Percentiles rank a stretch among this genome's conserved stretches.
Evolutionary conservation across 1,284 basidiomycete genomes (phyloP).

Genomic region (Wallemia mellicola): DNA sequence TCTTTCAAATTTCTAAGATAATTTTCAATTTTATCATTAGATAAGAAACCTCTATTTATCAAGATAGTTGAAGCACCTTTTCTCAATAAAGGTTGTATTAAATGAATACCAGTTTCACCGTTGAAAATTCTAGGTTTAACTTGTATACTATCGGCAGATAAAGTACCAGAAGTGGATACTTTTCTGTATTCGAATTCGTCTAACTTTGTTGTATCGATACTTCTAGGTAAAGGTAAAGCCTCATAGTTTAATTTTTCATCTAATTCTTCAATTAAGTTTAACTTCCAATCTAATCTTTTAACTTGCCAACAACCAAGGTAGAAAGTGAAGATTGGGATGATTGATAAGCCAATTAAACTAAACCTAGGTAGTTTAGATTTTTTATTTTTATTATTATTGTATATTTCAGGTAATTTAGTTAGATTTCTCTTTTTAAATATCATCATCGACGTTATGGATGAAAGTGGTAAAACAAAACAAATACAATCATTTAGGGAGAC

Average conservation of each 20-base stretch:
- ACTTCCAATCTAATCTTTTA: conserved; percentile 32
- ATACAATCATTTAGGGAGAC: not conserved
- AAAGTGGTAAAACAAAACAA: not conserved
- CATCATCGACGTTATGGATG: too few species aligned
- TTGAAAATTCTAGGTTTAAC: conserved; percentile 63
- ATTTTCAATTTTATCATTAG: conserved; percentile 12
- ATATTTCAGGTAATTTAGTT: too few species aligned
- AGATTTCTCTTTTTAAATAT: too few species aligned
- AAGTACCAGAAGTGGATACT: conserved; percentile 43
- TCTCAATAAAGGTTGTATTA: conserved; percentile 56
- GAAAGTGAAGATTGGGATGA: not conserved
- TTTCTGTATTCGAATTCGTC: conserved; percentile 67
- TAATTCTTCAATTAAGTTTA: conserved; percentile 71
- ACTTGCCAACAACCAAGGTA: not conserved
- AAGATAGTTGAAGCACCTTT: conserved; percentile 34
- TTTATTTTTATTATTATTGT: too few species aligned
- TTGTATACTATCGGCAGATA: conserved; percentile 49
- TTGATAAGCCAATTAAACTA: not conserved
- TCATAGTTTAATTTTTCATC: conserved; percentile 61
- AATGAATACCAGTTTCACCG: conserved; percentile 55
- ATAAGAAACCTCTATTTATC: conserved; percentile 73
- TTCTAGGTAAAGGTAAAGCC: conserved; percentile 46
- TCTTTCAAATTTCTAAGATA: conserved; percentile 12
- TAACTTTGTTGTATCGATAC: conserved; percentile 40
- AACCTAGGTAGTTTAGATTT: not conserved